These are phyloP conservation scores for Gautieria morchelliformis DNA, from an alignment of 768 basidiomycete species.

Conservation along the genomic window DNA sequence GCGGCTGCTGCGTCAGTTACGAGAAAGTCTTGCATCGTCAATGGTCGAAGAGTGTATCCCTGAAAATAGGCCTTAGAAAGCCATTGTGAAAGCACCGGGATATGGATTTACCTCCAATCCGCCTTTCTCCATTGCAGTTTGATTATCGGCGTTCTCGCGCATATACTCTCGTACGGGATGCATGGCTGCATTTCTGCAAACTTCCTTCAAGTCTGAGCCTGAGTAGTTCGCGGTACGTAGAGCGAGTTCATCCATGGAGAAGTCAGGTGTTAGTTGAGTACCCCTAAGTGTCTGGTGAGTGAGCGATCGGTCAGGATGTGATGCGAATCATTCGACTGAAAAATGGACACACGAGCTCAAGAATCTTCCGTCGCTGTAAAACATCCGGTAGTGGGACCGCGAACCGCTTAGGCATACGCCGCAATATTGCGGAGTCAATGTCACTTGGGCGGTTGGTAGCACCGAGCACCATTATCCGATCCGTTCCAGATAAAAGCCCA, in stretches of 20 bases:
- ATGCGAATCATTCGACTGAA: background rate
- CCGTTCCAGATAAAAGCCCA: constrained; percentile 71
- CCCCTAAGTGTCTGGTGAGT: constrained; percentile 72
- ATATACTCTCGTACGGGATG: constrained; percentile 81
- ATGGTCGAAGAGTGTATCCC: constrained; percentile 72
- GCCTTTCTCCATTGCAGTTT: constrained; percentile 5
- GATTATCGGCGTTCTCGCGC: constrained; percentile 24
- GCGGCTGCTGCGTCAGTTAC: background rate
- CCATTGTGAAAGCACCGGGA: constrained; percentile 37
- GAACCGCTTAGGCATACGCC: constrained; percentile 99
- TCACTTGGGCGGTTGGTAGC: constrained; percentile 95
- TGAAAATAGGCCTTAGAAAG: constrained; percentile 27
- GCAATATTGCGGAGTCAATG: constrained; percentile 74
- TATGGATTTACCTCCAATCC: constrained; percentile 12
- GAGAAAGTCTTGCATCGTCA: constrained; percentile 63
- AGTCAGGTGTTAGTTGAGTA: constrained; percentile 52
- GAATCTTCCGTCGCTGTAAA: constrained; percentile 76
- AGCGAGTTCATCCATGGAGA: constrained; percentile 58
- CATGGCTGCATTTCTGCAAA: constrained; percentile 93
- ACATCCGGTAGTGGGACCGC: constrained; percentile 70
- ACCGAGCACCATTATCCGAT: constrained; percentile 84
- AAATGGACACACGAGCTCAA: constrained; percentile 49
- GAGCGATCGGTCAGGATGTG: background rate
- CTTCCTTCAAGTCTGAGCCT: constrained; percentile 85
- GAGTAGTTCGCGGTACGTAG: constrained; percentile 63